Conservation (phyloP, 495 filamentous ascomycete genomes). For the Tuber indicum region DNA sequence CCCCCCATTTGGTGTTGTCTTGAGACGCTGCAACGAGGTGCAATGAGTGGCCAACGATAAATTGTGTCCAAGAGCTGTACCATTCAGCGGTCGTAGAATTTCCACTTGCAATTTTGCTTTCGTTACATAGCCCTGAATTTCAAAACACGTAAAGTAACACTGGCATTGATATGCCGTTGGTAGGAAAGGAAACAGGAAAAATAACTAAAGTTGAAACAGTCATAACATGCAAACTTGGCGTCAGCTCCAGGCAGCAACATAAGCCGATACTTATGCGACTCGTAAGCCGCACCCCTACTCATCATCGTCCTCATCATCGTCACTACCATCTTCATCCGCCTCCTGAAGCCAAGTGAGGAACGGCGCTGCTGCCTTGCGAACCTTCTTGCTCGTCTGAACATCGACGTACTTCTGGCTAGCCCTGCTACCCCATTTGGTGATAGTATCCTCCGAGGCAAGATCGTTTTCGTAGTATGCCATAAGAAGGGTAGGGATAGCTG, state of each 20-base stretch:
- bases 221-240: background rate
- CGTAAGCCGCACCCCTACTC: conserved; percentile 7
- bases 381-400: conserved; percentile 79
- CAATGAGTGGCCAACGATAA: background rate
- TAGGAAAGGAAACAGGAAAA: background rate
- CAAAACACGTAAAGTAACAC: background rate
- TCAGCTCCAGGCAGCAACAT: background rate
- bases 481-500: conserved; percentile 76
- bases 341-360: conserved; percentile 92
- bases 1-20: background rate
- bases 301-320: conserved; percentile 50
- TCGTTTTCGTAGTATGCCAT: conserved; percentile 83
- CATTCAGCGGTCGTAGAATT: background rate
- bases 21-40: background rate
- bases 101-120: background rate
- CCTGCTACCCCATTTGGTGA: conserved; percentile 86
- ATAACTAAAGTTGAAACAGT: background rate
- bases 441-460: conserved; percentile 73
- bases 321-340: conserved; percentile 77
- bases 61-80: background rate
- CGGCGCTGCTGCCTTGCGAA: conserved; percentile 85
- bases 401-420: conserved; percentile 98
- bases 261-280: background rate
- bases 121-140: background rate
- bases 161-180: background rate